Conservation (phyloP, 148 eudicot genomes). For the Rhododendron ovatum region DNA sequence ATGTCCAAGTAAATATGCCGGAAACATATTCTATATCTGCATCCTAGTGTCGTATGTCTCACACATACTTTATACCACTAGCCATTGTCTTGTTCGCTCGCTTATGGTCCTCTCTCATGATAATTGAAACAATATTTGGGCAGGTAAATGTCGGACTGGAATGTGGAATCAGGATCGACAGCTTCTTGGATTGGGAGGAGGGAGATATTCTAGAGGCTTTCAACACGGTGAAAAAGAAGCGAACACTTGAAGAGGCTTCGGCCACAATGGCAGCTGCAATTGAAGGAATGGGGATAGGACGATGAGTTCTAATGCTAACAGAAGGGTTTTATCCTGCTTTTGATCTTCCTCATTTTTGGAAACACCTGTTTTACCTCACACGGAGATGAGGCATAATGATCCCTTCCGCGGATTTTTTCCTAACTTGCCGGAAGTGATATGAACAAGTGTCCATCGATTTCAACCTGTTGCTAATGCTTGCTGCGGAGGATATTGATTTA, state of each 20-base stretch:
- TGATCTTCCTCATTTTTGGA: not conserved
- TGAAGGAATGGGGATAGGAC: constrained; percentile 49
- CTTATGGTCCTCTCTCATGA: not conserved
- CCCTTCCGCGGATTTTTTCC: not conserved
- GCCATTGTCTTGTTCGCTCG: not conserved
- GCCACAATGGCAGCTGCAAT: constrained; percentile 83
- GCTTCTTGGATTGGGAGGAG: constrained; percentile 63
- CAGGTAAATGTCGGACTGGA: constrained; percentile 92
- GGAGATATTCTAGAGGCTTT: constrained; percentile 80
- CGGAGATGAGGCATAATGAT: not conserved
- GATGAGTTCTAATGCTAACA: constrained; percentile 14
- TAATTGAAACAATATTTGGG: not conserved
- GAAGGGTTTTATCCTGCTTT: not conserved
- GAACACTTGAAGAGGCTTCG: constrained; percentile 96
- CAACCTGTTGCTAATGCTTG: not conserved
- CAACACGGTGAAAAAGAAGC: constrained; percentile 61
- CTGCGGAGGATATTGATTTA: not conserved
- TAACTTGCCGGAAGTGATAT: not conserved
- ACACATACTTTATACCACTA: not conserved
- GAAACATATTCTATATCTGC: not conserved
- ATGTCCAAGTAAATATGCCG: not conserved
- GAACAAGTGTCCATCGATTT: not conserved
- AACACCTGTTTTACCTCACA: not conserved
- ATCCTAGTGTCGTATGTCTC: not conserved
- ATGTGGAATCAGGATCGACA: constrained; percentile 77